Conservation (phyloP, 345 rosid species). For the Pistacia vera region DNA sequence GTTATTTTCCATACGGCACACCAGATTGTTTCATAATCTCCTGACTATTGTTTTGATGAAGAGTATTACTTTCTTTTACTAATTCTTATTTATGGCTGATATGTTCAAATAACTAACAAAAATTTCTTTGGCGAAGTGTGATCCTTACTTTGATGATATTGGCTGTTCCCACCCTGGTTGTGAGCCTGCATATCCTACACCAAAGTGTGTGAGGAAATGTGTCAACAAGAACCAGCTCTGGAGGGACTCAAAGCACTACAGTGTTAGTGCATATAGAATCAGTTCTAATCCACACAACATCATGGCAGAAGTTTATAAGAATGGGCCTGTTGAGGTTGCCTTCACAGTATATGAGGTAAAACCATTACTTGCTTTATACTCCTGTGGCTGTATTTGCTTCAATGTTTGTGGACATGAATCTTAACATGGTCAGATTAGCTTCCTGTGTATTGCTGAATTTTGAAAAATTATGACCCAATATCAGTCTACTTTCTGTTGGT, state of each 20-base stretch:
- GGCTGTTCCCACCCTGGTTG: slow-evolving; percentile 99
- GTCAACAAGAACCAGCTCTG: slow-evolving; percentile 70
- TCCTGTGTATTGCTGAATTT: no score
- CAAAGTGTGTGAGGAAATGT: slow-evolving; percentile 76
- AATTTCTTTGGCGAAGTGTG: slow-evolving; percentile 55
- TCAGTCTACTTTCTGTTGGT: background rate
- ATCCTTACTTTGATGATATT: slow-evolving; percentile 81
- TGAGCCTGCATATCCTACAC: slow-evolving; percentile 87
- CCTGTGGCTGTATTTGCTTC: slow-evolving; percentile 4
- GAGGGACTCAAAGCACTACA: slow-evolving; percentile 76
- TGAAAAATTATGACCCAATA: background rate
- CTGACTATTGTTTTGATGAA: slow-evolving; percentile 4
- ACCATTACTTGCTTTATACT: background rate
- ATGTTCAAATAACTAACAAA: background rate
- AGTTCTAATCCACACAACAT: slow-evolving; percentile 62
- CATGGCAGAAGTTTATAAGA: slow-evolving; percentile 84
- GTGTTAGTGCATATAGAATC: slow-evolving; percentile 72
- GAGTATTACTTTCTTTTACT: background rate
- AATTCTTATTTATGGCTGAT: slow-evolving; percentile 15
- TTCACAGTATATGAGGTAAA: slow-evolving; percentile 92
- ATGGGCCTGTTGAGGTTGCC: slow-evolving; percentile 95
- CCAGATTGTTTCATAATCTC: background rate
- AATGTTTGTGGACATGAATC: slow-evolving; percentile 1
- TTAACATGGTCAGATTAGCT: background rate
- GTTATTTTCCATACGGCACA: background rate